phyloP scores from a whole-genome alignment of 1,284 basidiomycete species.

The Abortiporus biennis region DNA sequence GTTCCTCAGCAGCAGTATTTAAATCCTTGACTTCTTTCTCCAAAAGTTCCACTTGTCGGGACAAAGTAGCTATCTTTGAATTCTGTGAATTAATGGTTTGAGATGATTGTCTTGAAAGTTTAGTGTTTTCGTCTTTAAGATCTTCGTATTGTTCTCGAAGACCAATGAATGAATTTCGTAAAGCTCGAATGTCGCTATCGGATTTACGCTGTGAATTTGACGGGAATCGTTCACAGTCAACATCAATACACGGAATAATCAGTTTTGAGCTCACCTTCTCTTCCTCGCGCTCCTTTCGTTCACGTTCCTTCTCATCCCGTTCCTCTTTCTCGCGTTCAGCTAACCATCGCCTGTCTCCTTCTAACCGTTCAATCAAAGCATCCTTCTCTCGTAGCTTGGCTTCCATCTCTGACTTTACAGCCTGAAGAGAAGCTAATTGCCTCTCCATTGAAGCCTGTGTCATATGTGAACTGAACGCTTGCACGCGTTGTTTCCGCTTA shows the following conservation, averaged over 20 bases:
- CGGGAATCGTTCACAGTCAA: slow-evolving; percentile 3
- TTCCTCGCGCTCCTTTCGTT: slow-evolving; percentile 38
- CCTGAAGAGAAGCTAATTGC: slow-evolving; percentile 51
- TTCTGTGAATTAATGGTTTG: slow-evolving; percentile 43
- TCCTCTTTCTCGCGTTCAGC: slow-evolving; percentile 54
- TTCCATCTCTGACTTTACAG: slow-evolving; percentile 55
- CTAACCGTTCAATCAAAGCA: slow-evolving; percentile 45
- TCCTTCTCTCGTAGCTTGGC: slow-evolving; percentile 58
- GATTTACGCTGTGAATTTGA: slow-evolving; percentile 18
- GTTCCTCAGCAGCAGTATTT: slow-evolving; percentile 35
- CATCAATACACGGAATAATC: neutral
- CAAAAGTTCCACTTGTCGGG: slow-evolving; percentile 36
- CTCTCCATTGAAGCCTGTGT: slow-evolving; percentile 55
- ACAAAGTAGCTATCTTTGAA: slow-evolving; percentile 40
- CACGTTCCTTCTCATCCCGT: slow-evolving; percentile 51
- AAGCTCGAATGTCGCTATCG: slow-evolving; percentile 40
- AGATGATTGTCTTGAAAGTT: slow-evolving; percentile 36
- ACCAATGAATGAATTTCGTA: slow-evolving; percentile 37
- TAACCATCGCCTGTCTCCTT: slow-evolving; percentile 60
- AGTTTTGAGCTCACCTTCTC: slow-evolving; percentile 43
- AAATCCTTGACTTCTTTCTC: slow-evolving; percentile 37
- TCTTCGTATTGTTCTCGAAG: slow-evolving; percentile 53
- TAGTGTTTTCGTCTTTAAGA: slow-evolving; percentile 44
- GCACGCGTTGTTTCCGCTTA: slow-evolving; percentile 55
- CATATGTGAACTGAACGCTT: slow-evolving; percentile 53